Evolutionary conservation across 306 rosid species (phyloP).

Genomic region (Prinsepia uniflora): DNA sequence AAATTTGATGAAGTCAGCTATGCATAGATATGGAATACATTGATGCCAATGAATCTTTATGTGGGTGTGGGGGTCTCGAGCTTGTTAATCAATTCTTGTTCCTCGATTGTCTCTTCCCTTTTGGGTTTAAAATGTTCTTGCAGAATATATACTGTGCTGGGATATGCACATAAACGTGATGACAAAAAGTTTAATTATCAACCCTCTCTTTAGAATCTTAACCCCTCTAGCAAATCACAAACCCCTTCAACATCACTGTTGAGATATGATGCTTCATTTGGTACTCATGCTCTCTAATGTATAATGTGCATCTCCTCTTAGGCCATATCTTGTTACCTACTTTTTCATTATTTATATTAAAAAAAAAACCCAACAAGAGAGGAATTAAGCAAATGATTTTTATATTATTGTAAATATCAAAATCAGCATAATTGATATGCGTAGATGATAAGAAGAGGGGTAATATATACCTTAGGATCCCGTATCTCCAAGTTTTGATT

Average conservation of each 20-base stretch:
- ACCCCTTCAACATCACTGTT: too few relatives aligned
- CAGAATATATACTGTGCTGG: conserved; percentile 7
- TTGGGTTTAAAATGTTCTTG: background rate
- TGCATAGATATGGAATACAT: too few relatives aligned
- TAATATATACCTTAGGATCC: conserved; percentile 6
- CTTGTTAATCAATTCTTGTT: background rate
- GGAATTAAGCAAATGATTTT: too few relatives aligned
- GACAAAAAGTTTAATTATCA: background rate
- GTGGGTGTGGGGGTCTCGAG: background rate
- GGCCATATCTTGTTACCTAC: too few relatives aligned
- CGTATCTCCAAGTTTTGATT: conserved; percentile 2
- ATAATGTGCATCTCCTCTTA: background rate
- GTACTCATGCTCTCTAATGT: background rate
- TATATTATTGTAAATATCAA: too few relatives aligned
- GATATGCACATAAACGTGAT: background rate
- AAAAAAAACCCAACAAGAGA: too few relatives aligned
- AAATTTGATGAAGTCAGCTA: too few relatives aligned
- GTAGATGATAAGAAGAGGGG: background rate
- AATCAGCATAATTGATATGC: background rate
- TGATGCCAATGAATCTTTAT: background rate
- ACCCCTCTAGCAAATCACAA: background rate
- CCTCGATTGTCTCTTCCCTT: background rate
- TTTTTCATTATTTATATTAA: too few relatives aligned
- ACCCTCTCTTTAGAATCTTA: background rate
- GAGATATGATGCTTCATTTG: too few relatives aligned